Evolutionary conservation across 345 rosid genomes (phyloP), one percentile per base, ranked within the genome.

Genomic region (Ceriops decandra): DNA sequence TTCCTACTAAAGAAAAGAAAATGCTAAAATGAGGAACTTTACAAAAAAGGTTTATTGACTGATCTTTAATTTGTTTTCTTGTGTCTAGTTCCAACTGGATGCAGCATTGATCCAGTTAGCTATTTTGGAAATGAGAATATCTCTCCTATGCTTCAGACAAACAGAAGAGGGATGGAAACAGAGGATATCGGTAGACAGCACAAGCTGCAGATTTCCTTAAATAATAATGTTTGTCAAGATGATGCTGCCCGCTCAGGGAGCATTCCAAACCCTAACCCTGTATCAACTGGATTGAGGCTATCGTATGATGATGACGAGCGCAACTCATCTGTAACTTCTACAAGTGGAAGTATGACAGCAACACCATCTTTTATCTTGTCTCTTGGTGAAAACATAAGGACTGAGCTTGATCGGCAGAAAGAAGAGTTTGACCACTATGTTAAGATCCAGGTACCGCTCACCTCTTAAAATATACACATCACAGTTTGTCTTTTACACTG

Each of bases 221-320:
- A 85, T 26, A 78, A 85, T 72, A 77, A 74, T 63, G 57, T 75
- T 27, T 74, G 80, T 76, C 85, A 79, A 73, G 90, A 90, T 66
- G 90, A 86, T 68, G 85, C 75, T 30, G 88, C 82, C 17, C 78
- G 76, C 60, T 66, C 89, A 11, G 79, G 81, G 17, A 79, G 82
- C 75, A 78, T 82, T 65, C 85, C 81, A 19, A 85, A 82, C 62
- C 87, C 85, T 35, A 86, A 85, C 72, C 66, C 84, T 22, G 90
- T 92, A 24, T 89, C 96, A 54, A 92, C 98, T 58, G 98, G 98
- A 54, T 77, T 92, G 74, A 84, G 92, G 75, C 82, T 92, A 19
- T 91, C 97, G 5, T 82, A 81, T 71, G 93, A 91, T 54, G 90
- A 88, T 33, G 95, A 90, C 76, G 93, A 92, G 56, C 92, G 70